Conservation (phyloP, 2,329 filamentous ascomycete genomes). For the Phialophora macrospora region DNA sequence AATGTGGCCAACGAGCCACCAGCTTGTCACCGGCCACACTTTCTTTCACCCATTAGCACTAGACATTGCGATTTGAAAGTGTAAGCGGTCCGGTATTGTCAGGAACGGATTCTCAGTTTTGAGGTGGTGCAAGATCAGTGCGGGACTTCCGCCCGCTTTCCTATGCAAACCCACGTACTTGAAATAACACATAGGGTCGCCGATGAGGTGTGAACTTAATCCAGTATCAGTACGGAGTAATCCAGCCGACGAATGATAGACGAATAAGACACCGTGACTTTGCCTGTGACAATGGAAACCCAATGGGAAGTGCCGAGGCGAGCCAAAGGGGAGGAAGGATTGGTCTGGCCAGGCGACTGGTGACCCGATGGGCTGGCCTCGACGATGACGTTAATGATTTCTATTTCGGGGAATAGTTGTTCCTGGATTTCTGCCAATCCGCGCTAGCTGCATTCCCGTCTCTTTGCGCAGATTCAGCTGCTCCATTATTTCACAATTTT, state of each 20-base stretch:
- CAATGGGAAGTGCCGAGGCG: too few relatives aligned
- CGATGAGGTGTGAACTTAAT: too few relatives aligned
- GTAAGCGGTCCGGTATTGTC: background rate
- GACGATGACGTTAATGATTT: background rate
- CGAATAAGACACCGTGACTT: background rate
- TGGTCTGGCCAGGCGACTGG: background rate
- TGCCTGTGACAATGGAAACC: background rate
- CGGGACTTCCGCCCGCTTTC: too few relatives aligned
- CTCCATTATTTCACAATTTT: constrained; percentile 12
- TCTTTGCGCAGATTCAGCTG: constrained; percentile 13
- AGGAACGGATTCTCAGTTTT: background rate
- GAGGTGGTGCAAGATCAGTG: background rate
- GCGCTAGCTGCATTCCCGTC: constrained; percentile 2
- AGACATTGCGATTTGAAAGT: background rate
- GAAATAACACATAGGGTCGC: too few relatives aligned
- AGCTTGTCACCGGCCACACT: too few relatives aligned
- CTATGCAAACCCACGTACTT: too few relatives aligned
- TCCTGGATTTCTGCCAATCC: constrained; percentile 15
- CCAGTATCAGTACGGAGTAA: too few relatives aligned
- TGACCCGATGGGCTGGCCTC: background rate
- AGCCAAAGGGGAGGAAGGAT: too few relatives aligned
- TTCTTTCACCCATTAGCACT: background rate
- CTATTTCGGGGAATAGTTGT: background rate
- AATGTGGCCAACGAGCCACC: background rate
- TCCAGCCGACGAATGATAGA: too few relatives aligned